Percentiles rank a stretch among this genome's conserved stretches.
Conservation (phyloP, 495 filamentous ascomycete species). For the Neurospora sp. region DNA sequence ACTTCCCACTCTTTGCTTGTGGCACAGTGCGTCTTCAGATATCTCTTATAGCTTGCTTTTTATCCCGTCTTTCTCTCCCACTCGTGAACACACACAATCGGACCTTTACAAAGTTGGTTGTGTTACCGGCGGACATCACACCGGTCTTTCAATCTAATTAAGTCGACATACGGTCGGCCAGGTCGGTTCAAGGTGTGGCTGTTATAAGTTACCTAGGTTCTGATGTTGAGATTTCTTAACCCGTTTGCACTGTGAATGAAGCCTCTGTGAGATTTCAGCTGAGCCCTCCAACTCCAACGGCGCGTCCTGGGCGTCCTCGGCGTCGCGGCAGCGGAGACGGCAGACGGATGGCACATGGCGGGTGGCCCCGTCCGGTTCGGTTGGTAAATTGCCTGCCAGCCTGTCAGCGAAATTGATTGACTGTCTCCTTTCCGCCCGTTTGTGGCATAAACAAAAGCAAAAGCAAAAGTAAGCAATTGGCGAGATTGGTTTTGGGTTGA, state of each 20-base stretch:
- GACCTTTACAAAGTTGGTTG: not conserved
- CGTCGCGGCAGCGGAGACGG: not conserved
- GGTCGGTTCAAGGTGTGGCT: not conserved
- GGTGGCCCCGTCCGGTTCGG: not conserved
- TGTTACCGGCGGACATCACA: not conserved
- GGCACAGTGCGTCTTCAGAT: not conserved
- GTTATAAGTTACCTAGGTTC: not conserved
- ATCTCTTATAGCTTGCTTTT: not conserved
- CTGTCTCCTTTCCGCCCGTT: not conserved
- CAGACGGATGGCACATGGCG: not conserved
- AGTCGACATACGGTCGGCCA: not conserved
- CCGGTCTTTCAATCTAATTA: not conserved
- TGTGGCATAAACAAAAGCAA: not conserved
- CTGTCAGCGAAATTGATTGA: not conserved
- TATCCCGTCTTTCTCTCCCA: not conserved
- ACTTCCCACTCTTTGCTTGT: not conserved
- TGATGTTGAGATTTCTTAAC: not conserved
- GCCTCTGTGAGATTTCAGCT: not conserved
- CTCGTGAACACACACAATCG: not conserved
- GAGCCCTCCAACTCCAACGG: not conserved
- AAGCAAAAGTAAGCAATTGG: not conserved
- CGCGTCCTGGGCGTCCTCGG: not conserved
- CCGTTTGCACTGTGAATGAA: not conserved
- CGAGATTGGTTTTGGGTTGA: not conserved
- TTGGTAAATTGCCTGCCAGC: not conserved